Evolutionary conservation across 257 asterid genomes (phyloP), one percentile per base, ranked within the genome.

Genomic region (Petrea volubilis): DNA sequence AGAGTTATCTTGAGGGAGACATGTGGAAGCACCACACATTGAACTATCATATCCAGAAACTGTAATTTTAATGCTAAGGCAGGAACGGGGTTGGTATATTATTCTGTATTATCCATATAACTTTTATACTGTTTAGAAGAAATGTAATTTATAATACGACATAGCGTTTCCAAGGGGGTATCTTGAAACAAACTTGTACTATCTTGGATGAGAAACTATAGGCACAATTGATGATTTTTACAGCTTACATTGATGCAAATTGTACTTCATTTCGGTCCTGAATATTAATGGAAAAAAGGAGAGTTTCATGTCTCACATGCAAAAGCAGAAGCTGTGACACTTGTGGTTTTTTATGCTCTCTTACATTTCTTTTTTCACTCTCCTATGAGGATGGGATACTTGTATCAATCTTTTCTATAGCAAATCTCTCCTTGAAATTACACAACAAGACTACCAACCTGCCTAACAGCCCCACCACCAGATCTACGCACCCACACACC

Each of bases 11-110:
- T 6, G 83, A 84, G 52, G 80, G 68, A 8, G 73, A 61, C 8
- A 47, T 59, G 46, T 88, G 93, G 97, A 84, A 81, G 68, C 84
- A 90, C 76, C 82, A 84, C 3, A 80, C 70, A 20, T 41, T 83
- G 27, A 82, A 43, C 43, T 90, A 74, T 64, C 18, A 46, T 25
- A 81, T 85, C 50, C 73, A 80, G 76, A 67, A 84, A 55, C 70
- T 64, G 49, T 66, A 46, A 41, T 44, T 69, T 20, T 36, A 46
- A 18, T 43, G 24, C 12, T 10, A 50, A 14, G 34, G 27, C 34
- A 55, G 47, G n/a, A 4, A 46, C 18, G 13, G 14, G 17, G 5
- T 3, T 5, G 36, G 27, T 18, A 33, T 8, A 1, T 11, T 29
- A 11, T 9, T 31, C 47, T 27, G 6, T 17, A 28, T 52, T 18